A percentile compares a stretch with the other conserved stretches of the same genome.
Evolutionary conservation across 169 alveolate species (phyloP).

Genomic region (Plasmodium blacklocki): DNA sequence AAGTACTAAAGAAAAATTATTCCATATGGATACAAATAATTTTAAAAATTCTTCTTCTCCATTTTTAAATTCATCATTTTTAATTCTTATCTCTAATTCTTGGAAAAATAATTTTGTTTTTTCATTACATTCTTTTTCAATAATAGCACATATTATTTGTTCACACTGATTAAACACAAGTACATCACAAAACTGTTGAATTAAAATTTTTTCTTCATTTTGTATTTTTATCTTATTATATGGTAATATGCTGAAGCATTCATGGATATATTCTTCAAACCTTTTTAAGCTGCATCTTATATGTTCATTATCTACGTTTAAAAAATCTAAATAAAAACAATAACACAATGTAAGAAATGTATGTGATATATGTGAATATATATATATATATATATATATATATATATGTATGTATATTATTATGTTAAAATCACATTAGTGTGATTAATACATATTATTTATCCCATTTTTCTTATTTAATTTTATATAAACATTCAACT

Average conservation of each 20-base stretch:
- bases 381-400: too few species aligned
- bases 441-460: too few species aligned
- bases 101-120: slow-evolving; percentile 37
- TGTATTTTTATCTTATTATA: slow-evolving; percentile 24
- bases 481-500: too few species aligned
- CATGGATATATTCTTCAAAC: slow-evolving; percentile 45
- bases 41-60: slow-evolving; percentile 38
- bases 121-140: slow-evolving; percentile 39
- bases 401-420: too few species aligned
- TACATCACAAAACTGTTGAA: slow-evolving; percentile 42
- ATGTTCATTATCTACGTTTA: slow-evolving; percentile 29
- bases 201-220: slow-evolving; percentile 27
- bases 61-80: slow-evolving; percentile 23
- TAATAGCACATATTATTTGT: slow-evolving; percentile 32
- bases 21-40: slow-evolving; percentile 47
- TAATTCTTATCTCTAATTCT: slow-evolving; percentile 19
- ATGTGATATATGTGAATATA: background rate
- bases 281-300: slow-evolving; percentile 16
- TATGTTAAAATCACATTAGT: background rate
- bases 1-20: slow-evolving; percentile 41
- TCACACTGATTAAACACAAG: slow-evolving; percentile 67
- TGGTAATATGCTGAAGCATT: slow-evolving; percentile 30
- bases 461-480: too few species aligned
- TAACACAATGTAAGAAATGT: background rate
- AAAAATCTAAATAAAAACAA: slow-evolving; percentile 12